phyloP scores from a whole-genome alignment of 176 grass and related monocot species.

The Oryza longistaminata region DNA sequence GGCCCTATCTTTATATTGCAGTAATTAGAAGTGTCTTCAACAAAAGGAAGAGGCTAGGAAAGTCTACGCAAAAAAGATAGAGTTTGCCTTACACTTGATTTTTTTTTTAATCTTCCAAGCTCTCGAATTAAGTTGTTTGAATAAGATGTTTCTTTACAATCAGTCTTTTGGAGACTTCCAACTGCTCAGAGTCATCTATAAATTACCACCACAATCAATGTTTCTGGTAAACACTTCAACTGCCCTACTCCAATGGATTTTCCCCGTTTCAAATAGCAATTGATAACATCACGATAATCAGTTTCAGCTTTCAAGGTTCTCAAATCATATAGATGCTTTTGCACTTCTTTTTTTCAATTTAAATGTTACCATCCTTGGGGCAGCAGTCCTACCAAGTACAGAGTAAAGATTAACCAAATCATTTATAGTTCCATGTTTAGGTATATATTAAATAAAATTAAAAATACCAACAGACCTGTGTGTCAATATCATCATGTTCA shows the following conservation, averaged over 20 bases:
- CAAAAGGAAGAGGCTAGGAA: background rate
- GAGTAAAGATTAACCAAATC: background rate
- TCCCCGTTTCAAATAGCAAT: background rate
- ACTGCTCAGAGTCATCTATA: background rate
- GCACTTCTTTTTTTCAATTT: background rate
- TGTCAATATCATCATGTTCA: conserved; percentile 20
- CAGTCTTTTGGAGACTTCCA: background rate
- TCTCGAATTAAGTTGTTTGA: background rate
- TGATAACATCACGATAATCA: background rate
- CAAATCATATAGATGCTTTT: background rate
- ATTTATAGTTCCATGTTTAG: background rate
- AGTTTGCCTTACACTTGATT: background rate
- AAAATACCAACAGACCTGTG: conserved; percentile 25
- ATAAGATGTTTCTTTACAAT: background rate
- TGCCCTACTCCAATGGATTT: background rate
- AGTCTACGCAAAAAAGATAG: background rate
- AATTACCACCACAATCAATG: background rate
- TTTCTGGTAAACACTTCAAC: background rate
- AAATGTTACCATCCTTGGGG: conserved; percentile 21
- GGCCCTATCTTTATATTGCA: background rate
- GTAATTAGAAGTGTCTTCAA: background rate
- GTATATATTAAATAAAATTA: conserved; percentile 16
- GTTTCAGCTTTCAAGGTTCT: background rate
- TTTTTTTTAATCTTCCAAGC: background rate
- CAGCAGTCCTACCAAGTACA: background rate